phyloP scores from a whole-genome alignment of 495 filamentous ascomycete species.

The Talaromyces adpressus region DNA sequence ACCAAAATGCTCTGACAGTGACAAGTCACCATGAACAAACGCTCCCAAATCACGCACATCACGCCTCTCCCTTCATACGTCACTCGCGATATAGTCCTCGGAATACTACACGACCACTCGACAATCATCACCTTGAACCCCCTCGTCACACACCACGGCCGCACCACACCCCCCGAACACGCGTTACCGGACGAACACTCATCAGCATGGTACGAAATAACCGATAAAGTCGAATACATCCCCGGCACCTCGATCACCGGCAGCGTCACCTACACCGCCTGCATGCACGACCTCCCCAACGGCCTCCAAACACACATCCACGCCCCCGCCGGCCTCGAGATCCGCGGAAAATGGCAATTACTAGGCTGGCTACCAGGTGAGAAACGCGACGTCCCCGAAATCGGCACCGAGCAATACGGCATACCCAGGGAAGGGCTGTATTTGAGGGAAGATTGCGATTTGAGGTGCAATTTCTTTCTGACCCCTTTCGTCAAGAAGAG shows the following conservation, averaged over 20 bases:
- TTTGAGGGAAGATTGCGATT: conserved; percentile 68
- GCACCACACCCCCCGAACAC: conserved; percentile 53
- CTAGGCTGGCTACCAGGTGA: conserved; percentile 57
- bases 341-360: conserved; percentile 61
- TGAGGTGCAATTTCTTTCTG: conserved; percentile 69
- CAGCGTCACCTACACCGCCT: conserved; percentile 65
- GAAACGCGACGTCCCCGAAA: conserved; percentile 46
- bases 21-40: conserved; percentile 7
- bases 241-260: conserved; percentile 57
- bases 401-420: conserved; percentile 28
- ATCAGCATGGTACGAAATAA: conserved; percentile 59
- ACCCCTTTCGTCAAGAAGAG: conserved; percentile 67
- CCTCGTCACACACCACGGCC: conserved; percentile 61
- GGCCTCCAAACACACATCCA: conserved; percentile 72
- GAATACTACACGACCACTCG: conserved; percentile 62
- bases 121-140: conserved; percentile 82
- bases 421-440: conserved; percentile 59
- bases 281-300: conserved; percentile 61
- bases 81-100: conserved; percentile 57
- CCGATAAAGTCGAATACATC: conserved; percentile 63
- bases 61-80: conserved; percentile 64
- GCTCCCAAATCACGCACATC: conserved; percentile 56
- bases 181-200: conserved; percentile 58
- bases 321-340: conserved; percentile 60
- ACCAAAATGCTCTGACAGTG: neutral